Evolutionary conservation across 352 stramenopile species (phyloP).

Genomic region (Phytophthora foliorum): DNA sequence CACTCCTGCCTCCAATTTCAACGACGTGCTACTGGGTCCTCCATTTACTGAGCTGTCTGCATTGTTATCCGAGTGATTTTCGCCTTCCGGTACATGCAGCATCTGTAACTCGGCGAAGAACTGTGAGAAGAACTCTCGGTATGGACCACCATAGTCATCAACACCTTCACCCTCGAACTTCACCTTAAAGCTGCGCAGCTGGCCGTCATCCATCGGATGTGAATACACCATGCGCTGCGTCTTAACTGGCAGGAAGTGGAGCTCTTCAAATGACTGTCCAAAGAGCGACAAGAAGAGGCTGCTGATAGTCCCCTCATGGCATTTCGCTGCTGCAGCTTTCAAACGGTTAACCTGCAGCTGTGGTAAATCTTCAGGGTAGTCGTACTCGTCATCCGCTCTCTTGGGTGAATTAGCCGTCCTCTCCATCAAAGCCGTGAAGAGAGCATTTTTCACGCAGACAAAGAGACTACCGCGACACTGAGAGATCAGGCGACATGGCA

Average conservation of each 20-base stretch:
- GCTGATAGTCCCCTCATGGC: constrained; percentile 68
- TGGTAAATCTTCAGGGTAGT: constrained; percentile 92
- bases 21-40: constrained; percentile 25
- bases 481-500: constrained; percentile 62
- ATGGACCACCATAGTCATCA: constrained; percentile 95
- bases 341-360: constrained; percentile 88
- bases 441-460: constrained; percentile 77
- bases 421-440: constrained; percentile 79
- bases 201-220: constrained; percentile 93
- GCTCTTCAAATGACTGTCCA: constrained; percentile 86
- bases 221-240: constrained; percentile 91
- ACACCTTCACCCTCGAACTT: constrained; percentile 96
- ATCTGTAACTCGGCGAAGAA: constrained; percentile 80
- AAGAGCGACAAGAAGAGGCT: constrained; percentile 85
- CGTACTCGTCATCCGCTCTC: constrained; percentile 92
- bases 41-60: constrained; percentile 19
- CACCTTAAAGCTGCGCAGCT: constrained; percentile 93
- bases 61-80: neutral
- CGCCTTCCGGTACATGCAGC: constrained; percentile 34
- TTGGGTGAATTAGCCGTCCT: constrained; percentile 81
- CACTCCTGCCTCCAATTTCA: constrained; percentile 26
- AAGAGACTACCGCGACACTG: constrained; percentile 81
- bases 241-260: constrained; percentile 85
- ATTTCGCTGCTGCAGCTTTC: constrained; percentile 84
- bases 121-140: constrained; percentile 94